Evolutionary conservation across 1,284 basidiomycete species (phyloP), one percentile per base, ranked within the genome.

Genomic region (Neotropicomus parvogracilis): DNA sequence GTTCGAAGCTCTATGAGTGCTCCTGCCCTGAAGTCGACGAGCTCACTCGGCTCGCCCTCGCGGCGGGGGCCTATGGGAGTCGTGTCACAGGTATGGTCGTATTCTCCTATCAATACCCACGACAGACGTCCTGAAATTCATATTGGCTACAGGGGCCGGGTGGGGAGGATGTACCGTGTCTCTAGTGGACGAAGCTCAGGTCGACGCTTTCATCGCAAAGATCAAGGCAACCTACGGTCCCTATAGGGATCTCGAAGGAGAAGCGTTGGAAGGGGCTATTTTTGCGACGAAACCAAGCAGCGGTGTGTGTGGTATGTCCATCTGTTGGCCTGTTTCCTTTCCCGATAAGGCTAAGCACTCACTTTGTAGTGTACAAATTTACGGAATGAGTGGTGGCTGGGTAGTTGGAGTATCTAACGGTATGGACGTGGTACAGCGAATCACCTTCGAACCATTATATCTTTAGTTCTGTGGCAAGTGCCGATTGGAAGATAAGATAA

Each of bases 111-210:
- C 32, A 14, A 26, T 2, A 19, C 5, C 2, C 6, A 11, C 1
- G 5, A 14, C 26, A 9, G 19, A 36, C 2, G 4, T 26, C 13
- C 29, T 63, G 24, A 56, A 16, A 6, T 0, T 3, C 34, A 24
- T 21, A 17, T 44, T 17, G 2, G 29, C 17, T 21, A 17, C 50
- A 85, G 87, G 88, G 35, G 91, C 91, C 0, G 91, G 91, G 2
- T 95, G 91, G 91, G 92, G 92, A 42, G 92, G 92, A 11, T 92
- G 89, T 57, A 88, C 87, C 0, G 86, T 95, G 19, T 90, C 88
- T 14, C 76, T 95, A 16, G 85, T 95, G 3, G 76, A 80, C 7
- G 83, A 87, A 56, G 67, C 72, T n/a, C 61, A 77, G 31, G 86
- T 90, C 3, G 74, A 78, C 0, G 54, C 61, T n/a, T 93, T 95